Conservation (phyloP, 2,329 filamentous ascomycete species). For the Calycina marina region DNA sequence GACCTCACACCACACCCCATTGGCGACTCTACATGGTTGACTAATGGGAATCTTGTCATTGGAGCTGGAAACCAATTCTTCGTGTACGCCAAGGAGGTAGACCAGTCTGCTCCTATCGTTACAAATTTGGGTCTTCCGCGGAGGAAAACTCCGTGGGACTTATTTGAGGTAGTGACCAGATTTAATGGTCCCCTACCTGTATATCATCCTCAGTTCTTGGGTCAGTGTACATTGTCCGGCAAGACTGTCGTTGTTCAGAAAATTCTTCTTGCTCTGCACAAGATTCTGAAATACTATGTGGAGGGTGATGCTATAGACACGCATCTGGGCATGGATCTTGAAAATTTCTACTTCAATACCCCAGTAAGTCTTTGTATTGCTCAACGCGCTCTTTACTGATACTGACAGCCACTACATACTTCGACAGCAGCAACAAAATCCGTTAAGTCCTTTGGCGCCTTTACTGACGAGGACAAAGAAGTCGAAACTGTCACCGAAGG, state of each 20-base stretch:
- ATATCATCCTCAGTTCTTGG: slow-evolving; percentile 84
- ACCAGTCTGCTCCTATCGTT: slow-evolving; percentile 29
- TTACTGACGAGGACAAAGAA: slow-evolving; percentile 36
- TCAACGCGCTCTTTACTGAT: neutral
- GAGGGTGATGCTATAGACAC: slow-evolving; percentile 70
- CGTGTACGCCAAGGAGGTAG: slow-evolving; percentile 64
- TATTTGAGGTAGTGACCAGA: slow-evolving; percentile 70
- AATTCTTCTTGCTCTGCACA: slow-evolving; percentile 58
- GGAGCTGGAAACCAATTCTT: slow-evolving; percentile 87
- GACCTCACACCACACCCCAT: slow-evolving; percentile 80
- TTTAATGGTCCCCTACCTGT: slow-evolving; percentile 79
- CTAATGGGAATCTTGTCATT: slow-evolving; percentile 71
- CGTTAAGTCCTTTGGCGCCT: slow-evolving; percentile 31
- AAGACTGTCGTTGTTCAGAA: slow-evolving; percentile 58
- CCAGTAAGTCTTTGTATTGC: slow-evolving; percentile 12
- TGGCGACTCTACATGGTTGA: slow-evolving; percentile 84
- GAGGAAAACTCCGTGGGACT: slow-evolving; percentile 29
- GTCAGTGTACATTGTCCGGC: slow-evolving; percentile 72
- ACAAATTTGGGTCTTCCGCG: slow-evolving; percentile 14
- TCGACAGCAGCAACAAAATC: slow-evolving; percentile 11
- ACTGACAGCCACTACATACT: slow-evolving; percentile 2
- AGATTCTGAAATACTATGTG: slow-evolving; percentile 67
- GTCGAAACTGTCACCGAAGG: slow-evolving; percentile 56
- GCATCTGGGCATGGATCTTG: slow-evolving; percentile 51
- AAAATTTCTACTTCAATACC: slow-evolving; percentile 37